phyloP scores from a whole-genome alignment of 805 yeast genomes.

The Barnettozyma salicaria region DNA sequence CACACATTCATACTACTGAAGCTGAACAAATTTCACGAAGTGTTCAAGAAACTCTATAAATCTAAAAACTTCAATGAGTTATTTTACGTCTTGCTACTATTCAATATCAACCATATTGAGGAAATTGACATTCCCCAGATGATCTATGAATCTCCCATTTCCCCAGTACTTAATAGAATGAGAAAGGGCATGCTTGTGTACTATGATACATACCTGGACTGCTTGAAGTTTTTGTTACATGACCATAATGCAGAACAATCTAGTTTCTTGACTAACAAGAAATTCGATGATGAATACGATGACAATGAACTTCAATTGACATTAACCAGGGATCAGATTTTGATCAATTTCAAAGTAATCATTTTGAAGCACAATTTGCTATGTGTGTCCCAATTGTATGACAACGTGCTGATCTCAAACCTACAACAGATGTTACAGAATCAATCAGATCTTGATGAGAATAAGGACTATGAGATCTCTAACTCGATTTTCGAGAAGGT shows the following conservation, averaged over 20 bases:
- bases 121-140: slow-evolving; percentile 1
- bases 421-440: slow-evolving; percentile 3
- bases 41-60: slow-evolving; percentile 9
- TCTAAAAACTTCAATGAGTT: slow-evolving; percentile 1
- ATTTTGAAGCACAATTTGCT: slow-evolving; percentile 5
- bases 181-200: slow-evolving; percentile 2
- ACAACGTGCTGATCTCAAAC: slow-evolving; percentile 4
- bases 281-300: too few species aligned
- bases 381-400: slow-evolving; percentile 6
- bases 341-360: slow-evolving; percentile 1
- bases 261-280: too few species aligned
- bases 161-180: slow-evolving; percentile 1
- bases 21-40: slow-evolving; percentile 7
- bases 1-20: slow-evolving; percentile 8
- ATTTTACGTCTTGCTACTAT: slow-evolving; percentile 6
- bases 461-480: slow-evolving; percentile 1
- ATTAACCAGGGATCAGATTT: slow-evolving; percentile 3
- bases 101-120: slow-evolving; percentile 6
- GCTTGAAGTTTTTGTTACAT: slow-evolving; percentile 1
- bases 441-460: not conserved
- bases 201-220: slow-evolving; percentile 3
- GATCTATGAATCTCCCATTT: slow-evolving; percentile 1
- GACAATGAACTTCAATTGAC: slow-evolving; percentile 1
- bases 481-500: slow-evolving; percentile 5
- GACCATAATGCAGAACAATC: too few species aligned